Evolutionary conservation across 441 rosid genomes (phyloP), one percentile per base, ranked within the genome.

Genomic region (Eruca vesicaria): DNA sequence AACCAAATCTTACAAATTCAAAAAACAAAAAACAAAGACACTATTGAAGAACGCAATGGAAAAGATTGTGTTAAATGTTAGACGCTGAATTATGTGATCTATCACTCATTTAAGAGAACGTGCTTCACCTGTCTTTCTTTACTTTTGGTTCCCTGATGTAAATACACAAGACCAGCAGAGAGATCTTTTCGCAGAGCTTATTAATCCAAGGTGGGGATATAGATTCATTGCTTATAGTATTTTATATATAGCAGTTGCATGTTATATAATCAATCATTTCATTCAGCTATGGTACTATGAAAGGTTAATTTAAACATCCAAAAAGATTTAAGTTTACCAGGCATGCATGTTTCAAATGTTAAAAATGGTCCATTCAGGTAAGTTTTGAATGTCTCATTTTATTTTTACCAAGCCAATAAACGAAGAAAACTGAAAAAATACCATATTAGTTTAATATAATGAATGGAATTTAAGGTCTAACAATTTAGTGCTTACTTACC

Each of bases 1-100:
- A 50, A 53, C 56, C 52, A 9, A 21, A 76, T 59, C 79, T 63
- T 76, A 63, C n/a, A 69, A 68, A 62, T 7, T 75, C 59, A 28
- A 45, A 32, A 33, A 63, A 2, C 53, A 21, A 63, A n/a, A n/a
- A n/a, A n/a, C n/a, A 63, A 52, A 45, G 62, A 63, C 66, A 63
- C 12, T 36, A 63, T 63, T 63, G 50, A 63, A 20, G 41, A 50
- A 16, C 16, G 2, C 69, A 50, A 20, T 43, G n/a, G 55, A 19
- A 45, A 21, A 53, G 48, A 28, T n/a, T 68, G 20, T 15, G 53
- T 45, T 45, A 9, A 45, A 45, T 53, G 73, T 68, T 48, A 32
- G 62, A 74, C 67, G 69, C 68, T 26, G 73, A 68, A 68, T 19
- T 38, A 26, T 28, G n/a, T 75, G 29, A 35, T 62, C 36, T 23